Evolutionary conservation across 768 basidiomycete species (phyloP).

Genomic region (Psilocybe azurescens): DNA sequence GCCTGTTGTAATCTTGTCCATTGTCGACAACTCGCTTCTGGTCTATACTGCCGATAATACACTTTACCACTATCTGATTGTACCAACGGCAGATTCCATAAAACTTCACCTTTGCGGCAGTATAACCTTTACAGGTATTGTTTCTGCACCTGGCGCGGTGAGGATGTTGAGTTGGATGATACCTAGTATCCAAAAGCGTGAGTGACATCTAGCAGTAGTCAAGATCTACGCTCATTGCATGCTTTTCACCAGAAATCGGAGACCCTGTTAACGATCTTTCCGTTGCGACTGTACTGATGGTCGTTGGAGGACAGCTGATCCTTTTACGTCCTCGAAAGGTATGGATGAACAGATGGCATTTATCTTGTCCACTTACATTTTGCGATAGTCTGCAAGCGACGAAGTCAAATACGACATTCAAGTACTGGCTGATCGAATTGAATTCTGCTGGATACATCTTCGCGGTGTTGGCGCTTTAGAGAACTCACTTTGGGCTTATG

Average conservation of each 20-base stretch:
- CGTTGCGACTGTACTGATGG: conserved; percentile 94
- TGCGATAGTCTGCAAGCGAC: conserved; percentile 70
- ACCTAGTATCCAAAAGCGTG: conserved; percentile 90
- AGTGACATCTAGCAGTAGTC: conserved; percentile 30
- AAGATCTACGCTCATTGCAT: conserved; percentile 11
- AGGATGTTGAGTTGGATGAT: conserved; percentile 97
- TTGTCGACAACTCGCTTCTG: conserved; percentile 93
- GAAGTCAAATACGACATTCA: conserved; percentile 98
- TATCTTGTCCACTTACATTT: background rate
- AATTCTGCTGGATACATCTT: conserved; percentile 99
- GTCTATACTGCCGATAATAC: conserved; percentile 96
- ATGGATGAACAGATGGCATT: conserved; percentile 12
- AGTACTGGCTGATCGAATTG: conserved; percentile 94
- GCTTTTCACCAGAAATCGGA: conserved; percentile 74
- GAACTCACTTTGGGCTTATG: conserved; percentile 98
- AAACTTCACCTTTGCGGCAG: conserved; percentile 91
- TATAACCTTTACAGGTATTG: conserved; percentile 92
- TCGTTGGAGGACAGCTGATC: conserved; percentile 91
- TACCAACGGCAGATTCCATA: conserved; percentile 83
- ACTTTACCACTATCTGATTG: conserved; percentile 88
- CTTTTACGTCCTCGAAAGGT: conserved; percentile 90
- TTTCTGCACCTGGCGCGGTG: conserved; percentile 82
- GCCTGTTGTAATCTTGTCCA: conserved; percentile 84
- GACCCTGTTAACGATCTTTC: conserved; percentile 93
- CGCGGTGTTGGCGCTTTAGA: conserved; percentile 92